Evolutionary conservation across 2,329 filamentous ascomycete species (phyloP).

Genomic region (Venturia asperata): DNA sequence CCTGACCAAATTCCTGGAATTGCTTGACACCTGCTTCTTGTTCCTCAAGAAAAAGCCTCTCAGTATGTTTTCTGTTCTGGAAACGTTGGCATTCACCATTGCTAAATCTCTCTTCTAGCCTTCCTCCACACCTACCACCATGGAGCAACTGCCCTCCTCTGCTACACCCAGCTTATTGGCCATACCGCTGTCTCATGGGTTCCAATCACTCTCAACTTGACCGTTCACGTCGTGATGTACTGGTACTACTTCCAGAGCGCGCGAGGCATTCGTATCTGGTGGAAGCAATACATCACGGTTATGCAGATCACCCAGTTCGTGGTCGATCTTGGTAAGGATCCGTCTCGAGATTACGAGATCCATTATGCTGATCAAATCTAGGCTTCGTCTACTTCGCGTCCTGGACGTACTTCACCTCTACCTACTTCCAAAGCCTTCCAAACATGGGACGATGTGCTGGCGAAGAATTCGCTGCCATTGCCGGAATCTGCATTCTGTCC

Average conservation of each 20-base stretch:
- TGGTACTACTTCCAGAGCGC: conserved; percentile 99
- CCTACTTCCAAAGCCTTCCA: conserved; percentile 80
- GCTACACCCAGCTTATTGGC: conserved; percentile 94
- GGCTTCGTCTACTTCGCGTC: conserved; percentile 98
- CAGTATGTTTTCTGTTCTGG: conserved; percentile 43
- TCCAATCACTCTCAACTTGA: conserved; percentile 83
- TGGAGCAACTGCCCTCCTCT: conserved; percentile 90
- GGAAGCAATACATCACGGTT: conserved; percentile 99
- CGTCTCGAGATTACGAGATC: too few relatives aligned
- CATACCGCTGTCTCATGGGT: conserved; percentile 94
- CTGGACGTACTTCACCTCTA: conserved; percentile 95
- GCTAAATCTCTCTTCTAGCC: conserved; percentile 43
- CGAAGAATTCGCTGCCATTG: conserved; percentile 92
- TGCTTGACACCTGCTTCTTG: conserved; percentile 91
- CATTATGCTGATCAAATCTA: conserved; percentile 30
- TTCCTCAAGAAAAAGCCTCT: conserved; percentile 99
- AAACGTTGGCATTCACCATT: conserved; percentile 6
- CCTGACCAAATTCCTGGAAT: conserved; percentile 93
- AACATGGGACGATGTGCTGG: conserved; percentile 82
- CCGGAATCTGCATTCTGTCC: conserved; percentile 84
- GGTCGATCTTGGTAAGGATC: conserved; percentile 77
- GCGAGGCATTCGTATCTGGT: conserved; percentile 92
- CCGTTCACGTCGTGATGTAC: conserved; percentile 98
- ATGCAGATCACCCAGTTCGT: conserved; percentile 97
- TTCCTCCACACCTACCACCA: conserved; percentile 99